Conservation (phyloP, 805 yeast genomes). For the Saccharomycodes ludwigii region DNA sequence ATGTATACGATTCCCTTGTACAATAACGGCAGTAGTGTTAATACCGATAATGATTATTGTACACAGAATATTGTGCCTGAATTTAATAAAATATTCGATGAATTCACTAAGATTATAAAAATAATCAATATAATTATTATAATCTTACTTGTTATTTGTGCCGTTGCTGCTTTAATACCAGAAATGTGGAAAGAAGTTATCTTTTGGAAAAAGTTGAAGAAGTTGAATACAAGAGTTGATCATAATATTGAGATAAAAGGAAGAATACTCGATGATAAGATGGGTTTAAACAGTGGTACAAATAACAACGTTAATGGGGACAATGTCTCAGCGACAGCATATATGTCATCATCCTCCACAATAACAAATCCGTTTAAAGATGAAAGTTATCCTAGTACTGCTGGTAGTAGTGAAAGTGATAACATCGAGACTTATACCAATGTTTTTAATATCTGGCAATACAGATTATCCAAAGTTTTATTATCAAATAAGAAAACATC, state of each 20-base stretch:
- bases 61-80: constrained; percentile 23
- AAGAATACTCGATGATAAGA: background rate
- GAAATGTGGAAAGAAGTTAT: constrained; percentile 32
- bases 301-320: too few relatives aligned
- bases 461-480: too few relatives aligned
- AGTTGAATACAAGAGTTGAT: constrained; percentile 20
- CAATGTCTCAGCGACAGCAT: too few relatives aligned
- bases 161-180: constrained; percentile 31
- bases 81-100: constrained; percentile 28
- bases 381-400: too few relatives aligned
- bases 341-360: too few relatives aligned
- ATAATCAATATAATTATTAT: constrained; percentile 28
- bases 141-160: constrained; percentile 26
- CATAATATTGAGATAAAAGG: constrained; percentile 1
- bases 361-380: too few relatives aligned
- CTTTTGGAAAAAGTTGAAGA: constrained; percentile 35
- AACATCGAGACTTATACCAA: too few relatives aligned
- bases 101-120: constrained; percentile 22
- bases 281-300: too few relatives aligned
- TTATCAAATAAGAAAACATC: too few relatives aligned
- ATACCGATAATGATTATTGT: constrained; percentile 20
- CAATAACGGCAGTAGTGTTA: constrained; percentile 3
- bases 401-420: too few relatives aligned
- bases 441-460: too few relatives aligned
- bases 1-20: too few relatives aligned